These are phyloP conservation scores for Przewalskia tangutica DNA, from an alignment of 257 asterid species.

Conservation along the genomic window DNA sequence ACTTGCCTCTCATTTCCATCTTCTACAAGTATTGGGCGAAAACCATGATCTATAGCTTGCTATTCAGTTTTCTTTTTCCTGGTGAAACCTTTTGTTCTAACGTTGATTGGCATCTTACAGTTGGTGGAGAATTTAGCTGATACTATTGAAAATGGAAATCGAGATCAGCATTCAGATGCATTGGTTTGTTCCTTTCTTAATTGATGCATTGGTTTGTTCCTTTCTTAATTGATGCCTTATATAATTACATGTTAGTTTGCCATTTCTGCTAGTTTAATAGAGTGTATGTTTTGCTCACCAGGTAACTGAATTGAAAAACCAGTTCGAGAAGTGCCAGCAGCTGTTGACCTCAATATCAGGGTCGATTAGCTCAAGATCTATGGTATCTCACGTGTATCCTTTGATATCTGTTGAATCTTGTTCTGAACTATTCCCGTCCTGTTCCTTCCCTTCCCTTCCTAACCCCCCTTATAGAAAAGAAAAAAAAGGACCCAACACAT, in stretches of 20 bases:
- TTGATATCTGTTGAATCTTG: not conserved
- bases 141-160: conserved; percentile 62
- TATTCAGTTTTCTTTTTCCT: not conserved
- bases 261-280: not conserved
- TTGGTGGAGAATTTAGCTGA: conserved; percentile 91
- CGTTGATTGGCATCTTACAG: conserved; percentile 17
- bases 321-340: conserved; percentile 96
- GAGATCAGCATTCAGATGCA: conserved; percentile 93
- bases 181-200: conserved; percentile 38
- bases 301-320: conserved; percentile 75
- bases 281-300: conserved; percentile 17
- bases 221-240: not conserved
- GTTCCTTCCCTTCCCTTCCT: too few species aligned
- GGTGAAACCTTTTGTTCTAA: not conserved
- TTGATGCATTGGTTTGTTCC: conserved; percentile 35
- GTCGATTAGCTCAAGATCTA: conserved; percentile 61
- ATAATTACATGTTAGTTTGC: not conserved
- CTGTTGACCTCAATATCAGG: conserved; percentile 69
- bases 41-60: not conserved
- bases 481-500: not conserved
- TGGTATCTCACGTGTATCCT: conserved; percentile 28
- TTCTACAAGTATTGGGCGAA: conserved; percentile 36
- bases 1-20: conserved; percentile 77
- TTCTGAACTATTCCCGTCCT: not conserved
- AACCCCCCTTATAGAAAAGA: too few species aligned